phyloP scores from a whole-genome alignment of 768 basidiomycete genomes.

The Clitopilus hobsonii region DNA sequence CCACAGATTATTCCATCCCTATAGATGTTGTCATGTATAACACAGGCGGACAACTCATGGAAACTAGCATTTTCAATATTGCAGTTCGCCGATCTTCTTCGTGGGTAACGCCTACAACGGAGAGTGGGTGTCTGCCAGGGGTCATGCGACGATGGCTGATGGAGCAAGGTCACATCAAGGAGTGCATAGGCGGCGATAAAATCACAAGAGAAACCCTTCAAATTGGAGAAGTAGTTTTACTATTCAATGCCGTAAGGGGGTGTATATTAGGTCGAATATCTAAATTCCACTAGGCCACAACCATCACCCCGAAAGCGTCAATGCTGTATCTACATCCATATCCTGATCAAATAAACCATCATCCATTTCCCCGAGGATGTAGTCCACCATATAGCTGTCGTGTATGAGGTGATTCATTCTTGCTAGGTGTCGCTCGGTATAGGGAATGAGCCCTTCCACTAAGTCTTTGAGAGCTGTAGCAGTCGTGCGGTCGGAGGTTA shows the following conservation, averaged over 20 bases:
- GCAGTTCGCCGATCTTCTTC: constrained; percentile 51
- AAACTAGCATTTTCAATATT: constrained; percentile 69
- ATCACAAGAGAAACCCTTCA: constrained; percentile 38
- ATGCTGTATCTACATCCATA: constrained; percentile 36
- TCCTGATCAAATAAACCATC: constrained; percentile 59
- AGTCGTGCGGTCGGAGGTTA: constrained; percentile 16
- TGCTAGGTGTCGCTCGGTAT: constrained; percentile 88
- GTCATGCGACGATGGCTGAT: constrained; percentile 68
- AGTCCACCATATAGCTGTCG: constrained; percentile 95
- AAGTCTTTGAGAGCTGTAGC: constrained; percentile 57
- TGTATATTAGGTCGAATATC: constrained; percentile 54
- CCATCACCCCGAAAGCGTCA: neutral
- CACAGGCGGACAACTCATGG: constrained; percentile 42
- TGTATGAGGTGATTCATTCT: constrained; percentile 84
- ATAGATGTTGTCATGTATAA: constrained; percentile 69
- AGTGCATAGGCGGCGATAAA: constrained; percentile 38
- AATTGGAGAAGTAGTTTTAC: constrained; percentile 59
- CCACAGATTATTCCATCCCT: constrained; percentile 19
- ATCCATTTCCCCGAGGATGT: constrained; percentile 84
- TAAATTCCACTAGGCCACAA: neutral
- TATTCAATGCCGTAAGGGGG: constrained; percentile 72
- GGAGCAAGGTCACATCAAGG: constrained; percentile 49
- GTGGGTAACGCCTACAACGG: constrained; percentile 65
- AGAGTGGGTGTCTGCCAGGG: constrained; percentile 68
- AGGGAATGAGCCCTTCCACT: constrained; percentile 84